These are phyloP conservation scores for Telfairia occidentalis DNA, from an alignment of 331 rosid genomes.

Conservation along the genomic window DNA sequence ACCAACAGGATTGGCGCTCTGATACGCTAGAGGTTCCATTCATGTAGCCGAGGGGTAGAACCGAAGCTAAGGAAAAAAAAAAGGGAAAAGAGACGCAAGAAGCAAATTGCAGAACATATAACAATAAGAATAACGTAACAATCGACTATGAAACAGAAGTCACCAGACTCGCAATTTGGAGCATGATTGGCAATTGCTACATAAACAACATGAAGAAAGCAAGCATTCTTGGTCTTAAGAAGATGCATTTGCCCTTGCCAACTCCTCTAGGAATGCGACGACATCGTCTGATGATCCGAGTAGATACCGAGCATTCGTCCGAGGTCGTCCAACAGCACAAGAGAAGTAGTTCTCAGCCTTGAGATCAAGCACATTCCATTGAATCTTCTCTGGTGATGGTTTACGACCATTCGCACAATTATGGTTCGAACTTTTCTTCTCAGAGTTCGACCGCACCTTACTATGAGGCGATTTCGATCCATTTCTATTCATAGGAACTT, in stretches of 20 bases:
- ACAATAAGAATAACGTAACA: not conserved
- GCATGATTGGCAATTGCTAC: not conserved
- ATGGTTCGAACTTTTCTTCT: constrained; percentile 42
- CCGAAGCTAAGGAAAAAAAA: not conserved
- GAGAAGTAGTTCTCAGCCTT: constrained; percentile 89
- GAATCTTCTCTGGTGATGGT: constrained; percentile 48
- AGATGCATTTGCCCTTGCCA: constrained; percentile 23
- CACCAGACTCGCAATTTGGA: not conserved
- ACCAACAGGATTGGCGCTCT: not conserved
- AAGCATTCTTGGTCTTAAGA: not conserved
- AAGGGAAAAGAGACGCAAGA: not conserved
- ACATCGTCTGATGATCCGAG: constrained; percentile 65
- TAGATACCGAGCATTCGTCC: constrained; percentile 57
- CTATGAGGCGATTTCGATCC: constrained; percentile 45
- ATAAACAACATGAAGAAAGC: not conserved
- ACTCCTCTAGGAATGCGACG: constrained; percentile 52
- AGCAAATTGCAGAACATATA: not conserved
- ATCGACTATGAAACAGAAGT: not conserved
- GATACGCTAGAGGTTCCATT: not conserved
- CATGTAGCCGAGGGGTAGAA: not conserved
- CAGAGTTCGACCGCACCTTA: constrained; percentile 30
- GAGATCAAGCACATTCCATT: constrained; percentile 92
- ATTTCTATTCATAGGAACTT: constrained; percentile 30
- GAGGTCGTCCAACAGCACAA: constrained; percentile 65
- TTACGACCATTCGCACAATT: constrained; percentile 23